These are phyloP conservation scores for Lunularia cruciata DNA, from an alignment of 225 moss, liverwort and hornwort genomes.

Conservation along the genomic window DNA sequence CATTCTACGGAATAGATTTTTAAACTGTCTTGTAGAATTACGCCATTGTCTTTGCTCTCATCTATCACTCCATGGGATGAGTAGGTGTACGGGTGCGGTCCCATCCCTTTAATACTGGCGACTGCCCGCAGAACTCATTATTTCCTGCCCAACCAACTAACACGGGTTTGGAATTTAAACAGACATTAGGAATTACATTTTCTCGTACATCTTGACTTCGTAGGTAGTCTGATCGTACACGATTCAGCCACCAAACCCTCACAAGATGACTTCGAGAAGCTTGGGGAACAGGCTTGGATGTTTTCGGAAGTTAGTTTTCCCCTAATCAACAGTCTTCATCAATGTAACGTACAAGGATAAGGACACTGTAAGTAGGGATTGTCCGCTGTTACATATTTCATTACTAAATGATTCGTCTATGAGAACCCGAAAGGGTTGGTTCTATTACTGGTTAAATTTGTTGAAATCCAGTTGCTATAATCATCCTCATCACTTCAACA, in stretches of 20 bases:
- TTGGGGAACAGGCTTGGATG: conserved; percentile 8
- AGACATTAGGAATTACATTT: background rate
- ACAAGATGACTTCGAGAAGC: background rate
- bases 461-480: too few species aligned
- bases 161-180: conserved; percentile 1
- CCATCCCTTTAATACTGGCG: conserved; percentile 13
- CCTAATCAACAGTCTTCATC: background rate
- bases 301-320: background rate
- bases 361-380: conserved; percentile 9
- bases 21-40: conserved; percentile 1
- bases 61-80: background rate
- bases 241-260: background rate
- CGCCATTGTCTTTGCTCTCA: background rate
- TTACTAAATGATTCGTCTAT: background rate
- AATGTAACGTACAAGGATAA: conserved; percentile 14
- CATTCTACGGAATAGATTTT: background rate
- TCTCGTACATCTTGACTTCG: background rate
- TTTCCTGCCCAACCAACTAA: conserved; percentile 13
- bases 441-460: too few species aligned
- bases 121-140: conserved; percentile 1
- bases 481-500: too few species aligned
- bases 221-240: conserved; percentile 8
- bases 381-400: background rate
- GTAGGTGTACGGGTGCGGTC: background rate
- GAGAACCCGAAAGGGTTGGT: background rate